These are phyloP conservation scores for Quercus tomentella DNA, from an alignment of 331 rosid species.

Conservation along the genomic window DNA sequence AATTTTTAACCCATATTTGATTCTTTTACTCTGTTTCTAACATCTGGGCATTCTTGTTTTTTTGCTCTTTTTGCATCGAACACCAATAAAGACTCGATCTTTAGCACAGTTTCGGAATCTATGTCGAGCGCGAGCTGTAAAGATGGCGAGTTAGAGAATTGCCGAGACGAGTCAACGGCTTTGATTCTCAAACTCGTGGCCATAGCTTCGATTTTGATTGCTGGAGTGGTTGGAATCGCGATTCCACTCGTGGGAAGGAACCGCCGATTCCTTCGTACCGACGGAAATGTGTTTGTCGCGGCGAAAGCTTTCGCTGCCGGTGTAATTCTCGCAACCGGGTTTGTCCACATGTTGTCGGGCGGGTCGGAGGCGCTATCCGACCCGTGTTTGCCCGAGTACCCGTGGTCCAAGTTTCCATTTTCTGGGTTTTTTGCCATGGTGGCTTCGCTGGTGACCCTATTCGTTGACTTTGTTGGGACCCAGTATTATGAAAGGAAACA, in stretches of 20 bases:
- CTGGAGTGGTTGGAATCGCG: constrained; percentile 72
- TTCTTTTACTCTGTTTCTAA: constrained; percentile 16
- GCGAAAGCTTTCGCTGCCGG: constrained; percentile 97
- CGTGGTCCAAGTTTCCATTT: constrained; percentile 89
- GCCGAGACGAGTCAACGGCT: constrained; percentile 76
- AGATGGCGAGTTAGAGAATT: constrained; percentile 31
- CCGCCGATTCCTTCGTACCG: constrained; percentile 58
- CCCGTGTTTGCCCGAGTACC: constrained; percentile 62
- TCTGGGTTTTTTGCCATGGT: constrained; percentile 83
- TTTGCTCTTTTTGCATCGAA: neutral
- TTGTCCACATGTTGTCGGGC: constrained; percentile 77
- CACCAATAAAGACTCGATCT: constrained; percentile 20
- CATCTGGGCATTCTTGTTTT: constrained; percentile 16
- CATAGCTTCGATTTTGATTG: constrained; percentile 56
- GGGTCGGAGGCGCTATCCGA: constrained; percentile 48
- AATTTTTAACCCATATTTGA: neutral
- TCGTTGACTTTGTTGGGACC: constrained; percentile 84
- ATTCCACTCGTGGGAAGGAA: constrained; percentile 68
- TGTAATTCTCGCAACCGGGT: constrained; percentile 84
- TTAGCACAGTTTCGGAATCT: constrained; percentile 35
- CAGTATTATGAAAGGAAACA: constrained; percentile 88
- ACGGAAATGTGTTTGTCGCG: constrained; percentile 66
- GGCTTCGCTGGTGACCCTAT: constrained; percentile 74
- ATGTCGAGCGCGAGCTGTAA: constrained; percentile 54
- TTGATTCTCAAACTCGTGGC: constrained; percentile 61